Base-by-base conservation (phyloP, 2,329 filamentous ascomycete genomes). In the Fusarium chuoi region DNA sequence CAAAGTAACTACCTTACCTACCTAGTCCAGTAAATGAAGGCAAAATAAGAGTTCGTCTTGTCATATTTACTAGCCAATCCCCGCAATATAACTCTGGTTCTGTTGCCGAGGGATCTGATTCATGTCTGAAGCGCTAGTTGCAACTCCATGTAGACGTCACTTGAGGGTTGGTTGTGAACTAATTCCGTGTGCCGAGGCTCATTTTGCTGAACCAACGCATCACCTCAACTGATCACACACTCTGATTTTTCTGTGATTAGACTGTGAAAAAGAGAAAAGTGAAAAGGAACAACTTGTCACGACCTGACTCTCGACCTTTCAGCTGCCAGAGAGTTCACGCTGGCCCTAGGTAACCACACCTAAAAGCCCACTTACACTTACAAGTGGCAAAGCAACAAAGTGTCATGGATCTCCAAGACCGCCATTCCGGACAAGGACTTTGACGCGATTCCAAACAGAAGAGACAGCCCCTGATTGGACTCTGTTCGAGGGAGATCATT, bases 361-460 rank as follows among this genome's bases (percentile, higher is more conserved):
- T 17, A 17, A 28, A 36, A 42, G n/a, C 35, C 22, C 54, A 71
- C 55, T 42, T 58, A 54, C 68, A 62, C 60, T 42, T 33, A 38
- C 51, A 65, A 66, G 61, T 70, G 68, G 44, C 61, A 65, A 70
- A 70, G 68, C 65, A 64, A 69, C 45, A n/a, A 70, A 70, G 67
- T 67, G 70, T 71, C 66, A 73, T 73, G 66, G 70, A 71, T 55
- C 39, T 24, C 44, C 48, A 73, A 42, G 49, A 49, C 36, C 62
- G 36, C 41, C 57, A 63, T 58, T 62, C 56, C 58, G 42, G 38
- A 57, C 62, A 38, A 51, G 68, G 45, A 39, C 33, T 62, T 67
- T 58, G 39, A 55, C 28, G 26, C 68, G 54, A 62, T 73, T 49
- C 42, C 44, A 49, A 48, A n/a, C 38, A 33, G 44, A 51, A 26